phyloP scores from a whole-genome alignment of 2,329 filamentous ascomycete genomes.

The Paraconiothyrium brasiliense region DNA sequence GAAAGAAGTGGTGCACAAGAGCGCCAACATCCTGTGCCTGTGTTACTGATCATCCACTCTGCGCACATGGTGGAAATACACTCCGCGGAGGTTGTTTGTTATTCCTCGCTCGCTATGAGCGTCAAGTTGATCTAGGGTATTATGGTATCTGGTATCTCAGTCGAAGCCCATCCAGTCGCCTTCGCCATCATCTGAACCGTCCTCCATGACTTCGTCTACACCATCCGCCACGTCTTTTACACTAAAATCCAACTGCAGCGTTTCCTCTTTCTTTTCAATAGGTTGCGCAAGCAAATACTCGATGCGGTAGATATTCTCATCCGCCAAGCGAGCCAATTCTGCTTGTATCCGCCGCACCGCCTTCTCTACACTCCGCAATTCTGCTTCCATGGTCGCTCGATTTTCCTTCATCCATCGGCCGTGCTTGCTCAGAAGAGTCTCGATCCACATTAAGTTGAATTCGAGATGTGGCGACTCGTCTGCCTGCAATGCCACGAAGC shows the following conservation, averaged over 20 bases:
- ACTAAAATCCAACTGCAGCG: constrained; percentile 41
- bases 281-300: constrained; percentile 77
- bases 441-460: constrained; percentile 93
- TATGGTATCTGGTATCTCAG: constrained; percentile 11
- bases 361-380: constrained; percentile 82
- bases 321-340: constrained; percentile 82
- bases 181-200: constrained; percentile 49
- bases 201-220: constrained; percentile 48
- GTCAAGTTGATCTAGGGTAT: background rate
- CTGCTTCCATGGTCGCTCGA: constrained; percentile 79
- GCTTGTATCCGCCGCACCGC: constrained; percentile 82
- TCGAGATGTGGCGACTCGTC: constrained; percentile 94
- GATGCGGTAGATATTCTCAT: constrained; percentile 89
- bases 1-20: background rate
- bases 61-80: background rate
- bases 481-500: constrained; percentile 86
- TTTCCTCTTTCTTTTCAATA: constrained; percentile 36
- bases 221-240: constrained; percentile 43
- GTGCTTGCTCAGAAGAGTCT: constrained; percentile 80
- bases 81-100: background rate
- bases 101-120: background rate
- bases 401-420: constrained; percentile 86
- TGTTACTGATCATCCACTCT: background rate
- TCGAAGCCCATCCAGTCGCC: constrained; percentile 65
- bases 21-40: background rate